These are phyloP conservation scores for Neurospora sublineolata DNA, from an alignment of 495 filamentous ascomycete species.

Conservation along the genomic window DNA sequence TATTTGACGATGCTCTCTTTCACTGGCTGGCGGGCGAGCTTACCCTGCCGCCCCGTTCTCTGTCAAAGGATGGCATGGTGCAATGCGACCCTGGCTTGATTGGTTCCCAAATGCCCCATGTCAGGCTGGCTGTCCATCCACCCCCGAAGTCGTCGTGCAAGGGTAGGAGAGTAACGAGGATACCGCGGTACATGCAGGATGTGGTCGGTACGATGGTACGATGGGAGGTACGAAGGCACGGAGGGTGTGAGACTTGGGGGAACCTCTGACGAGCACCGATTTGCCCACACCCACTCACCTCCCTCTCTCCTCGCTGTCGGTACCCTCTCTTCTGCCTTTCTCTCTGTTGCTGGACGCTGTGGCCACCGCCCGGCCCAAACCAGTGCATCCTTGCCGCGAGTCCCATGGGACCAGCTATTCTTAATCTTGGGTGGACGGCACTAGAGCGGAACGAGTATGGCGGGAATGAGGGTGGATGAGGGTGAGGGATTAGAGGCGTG, in stretches of 20 bases:
- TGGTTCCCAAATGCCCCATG: constrained; percentile 19
- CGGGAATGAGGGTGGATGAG: constrained; percentile 10
- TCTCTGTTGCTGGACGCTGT: background rate
- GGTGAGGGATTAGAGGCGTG: constrained; percentile 5
- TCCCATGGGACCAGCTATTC: constrained; percentile 21
- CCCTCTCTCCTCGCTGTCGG: background rate
- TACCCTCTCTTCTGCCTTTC: background rate
- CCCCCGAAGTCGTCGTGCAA: background rate
- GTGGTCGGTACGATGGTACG: background rate
- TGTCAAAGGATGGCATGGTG: constrained; percentile 16
- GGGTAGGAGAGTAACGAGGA: background rate
- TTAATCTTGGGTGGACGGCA: constrained; percentile 21
- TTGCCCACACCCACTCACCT: background rate
- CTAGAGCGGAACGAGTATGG: constrained; percentile 16
- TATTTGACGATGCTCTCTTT: constrained; percentile 18
- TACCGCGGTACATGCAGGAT: background rate
- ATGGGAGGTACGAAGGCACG: background rate
- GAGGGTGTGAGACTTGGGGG: background rate
- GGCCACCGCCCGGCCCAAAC: constrained; percentile 15
- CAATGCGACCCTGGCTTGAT: constrained; percentile 19
- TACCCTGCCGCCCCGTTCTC: constrained; percentile 22
- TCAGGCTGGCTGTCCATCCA: constrained; percentile 11
- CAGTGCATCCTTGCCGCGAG: constrained; percentile 17
- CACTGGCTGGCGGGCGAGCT: constrained; percentile 1
- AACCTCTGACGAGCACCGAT: background rate